phyloP scores from a whole-genome alignment of 768 basidiomycete genomes.

The Suillus lakei region DNA sequence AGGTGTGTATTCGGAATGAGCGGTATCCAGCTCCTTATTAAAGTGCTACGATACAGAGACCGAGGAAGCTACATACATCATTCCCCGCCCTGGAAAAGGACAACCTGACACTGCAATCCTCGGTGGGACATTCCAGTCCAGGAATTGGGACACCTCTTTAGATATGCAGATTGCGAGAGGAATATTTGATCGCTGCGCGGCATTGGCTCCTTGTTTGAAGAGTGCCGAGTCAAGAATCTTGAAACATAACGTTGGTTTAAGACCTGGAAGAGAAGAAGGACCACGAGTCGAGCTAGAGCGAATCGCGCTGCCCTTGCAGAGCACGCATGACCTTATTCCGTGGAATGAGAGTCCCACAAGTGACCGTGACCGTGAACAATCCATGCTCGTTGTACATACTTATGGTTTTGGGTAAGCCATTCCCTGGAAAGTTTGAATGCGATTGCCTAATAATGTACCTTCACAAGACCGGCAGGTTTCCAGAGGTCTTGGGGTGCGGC shows the following conservation, averaged over 20 bases:
- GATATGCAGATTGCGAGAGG: conserved; percentile 43
- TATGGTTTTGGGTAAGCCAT: conserved; percentile 60
- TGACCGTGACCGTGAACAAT: conserved; percentile 21
- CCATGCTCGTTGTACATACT: conserved; percentile 53
- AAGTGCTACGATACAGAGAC: conserved; percentile 14
- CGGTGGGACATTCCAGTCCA: conserved; percentile 58
- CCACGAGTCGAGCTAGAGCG: conserved; percentile 57
- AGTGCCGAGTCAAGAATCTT: conserved; percentile 46
- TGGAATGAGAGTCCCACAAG: conserved; percentile 20
- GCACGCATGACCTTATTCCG: conserved; percentile 23
- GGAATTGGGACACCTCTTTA: conserved; percentile 57
- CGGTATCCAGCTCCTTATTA: background rate
- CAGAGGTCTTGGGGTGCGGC: conserved; percentile 50
- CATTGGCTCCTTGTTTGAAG: conserved; percentile 40
- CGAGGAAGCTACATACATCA: conserved; percentile 56
- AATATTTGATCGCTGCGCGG: conserved; percentile 53
- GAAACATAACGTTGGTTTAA: conserved; percentile 60
- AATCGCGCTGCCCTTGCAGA: conserved; percentile 39
- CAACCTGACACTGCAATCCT: conserved; percentile 52
- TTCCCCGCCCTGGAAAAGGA: conserved; percentile 55
- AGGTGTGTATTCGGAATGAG: conserved; percentile 24
- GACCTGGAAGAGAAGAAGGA: conserved; percentile 61
- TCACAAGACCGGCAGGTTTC: conserved; percentile 40
- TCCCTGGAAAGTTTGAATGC: conserved; percentile 16
- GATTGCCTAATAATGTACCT: background rate